Evolutionary conservation across 2,329 filamentous ascomycete species (phyloP).

Genomic region (Parafenestella ontariensis): DNA sequence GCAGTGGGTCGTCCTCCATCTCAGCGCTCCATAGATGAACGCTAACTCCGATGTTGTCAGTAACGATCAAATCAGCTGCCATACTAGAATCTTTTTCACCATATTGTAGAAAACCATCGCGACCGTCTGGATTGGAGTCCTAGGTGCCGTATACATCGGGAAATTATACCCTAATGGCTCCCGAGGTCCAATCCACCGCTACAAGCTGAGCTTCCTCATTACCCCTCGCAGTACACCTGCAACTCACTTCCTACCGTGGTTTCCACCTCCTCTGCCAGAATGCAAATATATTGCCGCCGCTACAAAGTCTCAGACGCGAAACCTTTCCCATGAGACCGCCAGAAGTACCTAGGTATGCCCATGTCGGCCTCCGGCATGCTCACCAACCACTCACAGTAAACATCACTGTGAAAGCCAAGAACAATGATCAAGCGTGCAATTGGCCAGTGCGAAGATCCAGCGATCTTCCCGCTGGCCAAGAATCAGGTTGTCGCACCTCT

Average conservation of each 20-base stretch:
- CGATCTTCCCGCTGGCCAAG: constrained; percentile 24
- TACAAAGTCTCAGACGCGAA: constrained; percentile 14
- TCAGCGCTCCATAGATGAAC: not conserved
- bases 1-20: constrained; percentile 3
- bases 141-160: too few species aligned
- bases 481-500: constrained; percentile 38
- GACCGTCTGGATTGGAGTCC: too few species aligned
- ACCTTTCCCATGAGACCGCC: constrained; percentile 21
- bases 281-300: constrained; percentile 17
- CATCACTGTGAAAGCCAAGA: constrained; percentile 14
- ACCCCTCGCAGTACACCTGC: not conserved
- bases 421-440: constrained; percentile 9
- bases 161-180: too few species aligned
- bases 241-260: not conserved
- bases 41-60: constrained; percentile 2
- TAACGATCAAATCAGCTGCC: too few species aligned
- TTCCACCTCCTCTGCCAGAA: constrained; percentile 5
- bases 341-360: constrained; percentile 19
- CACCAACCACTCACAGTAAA: constrained; percentile 26
- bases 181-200: too few species aligned
- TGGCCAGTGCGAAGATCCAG: constrained; percentile 6
- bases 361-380: constrained; percentile 24
- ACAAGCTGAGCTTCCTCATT: too few species aligned
- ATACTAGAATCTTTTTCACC: too few species aligned
- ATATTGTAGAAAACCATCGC: too few species aligned